These are phyloP conservation scores for Gymnopilus junonius DNA, from an alignment of 768 basidiomycete species.

Conservation along the genomic window DNA sequence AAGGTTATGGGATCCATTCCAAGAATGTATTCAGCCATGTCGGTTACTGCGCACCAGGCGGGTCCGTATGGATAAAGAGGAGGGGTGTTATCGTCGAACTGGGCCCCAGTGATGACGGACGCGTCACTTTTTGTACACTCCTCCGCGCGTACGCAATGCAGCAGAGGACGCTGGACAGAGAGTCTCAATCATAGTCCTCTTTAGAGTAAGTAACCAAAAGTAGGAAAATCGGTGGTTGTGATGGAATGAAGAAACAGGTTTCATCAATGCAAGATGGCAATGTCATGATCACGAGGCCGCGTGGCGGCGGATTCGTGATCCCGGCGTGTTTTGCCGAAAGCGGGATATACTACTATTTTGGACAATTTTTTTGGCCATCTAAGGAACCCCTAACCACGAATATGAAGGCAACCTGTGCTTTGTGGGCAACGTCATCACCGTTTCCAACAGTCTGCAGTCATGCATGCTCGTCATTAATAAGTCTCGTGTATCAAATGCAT, in stretches of 20 bases:
- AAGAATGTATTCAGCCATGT: constrained; percentile 3
- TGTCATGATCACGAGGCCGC: not conserved
- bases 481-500: no score
- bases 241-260: not conserved
- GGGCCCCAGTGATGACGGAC: not conserved
- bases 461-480: no score
- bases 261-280: not conserved
- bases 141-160: not conserved
- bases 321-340: not conserved
- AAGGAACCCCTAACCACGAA: not conserved
- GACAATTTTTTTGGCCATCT: not conserved
- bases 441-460: no score
- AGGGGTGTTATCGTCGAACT: not conserved
- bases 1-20: constrained; percentile 20
- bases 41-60: not conserved
- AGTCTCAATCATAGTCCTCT: not conserved
- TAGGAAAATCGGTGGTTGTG: not conserved
- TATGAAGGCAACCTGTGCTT: not conserved
- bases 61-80: not conserved
- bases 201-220: no score
- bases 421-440: not conserved
- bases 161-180: not conserved
- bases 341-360: not conserved
- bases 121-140: not conserved
- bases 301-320: not conserved